phyloP scores from a whole-genome alignment of 78 protist species.

The Dictyostelium brefeldianum region DNA sequence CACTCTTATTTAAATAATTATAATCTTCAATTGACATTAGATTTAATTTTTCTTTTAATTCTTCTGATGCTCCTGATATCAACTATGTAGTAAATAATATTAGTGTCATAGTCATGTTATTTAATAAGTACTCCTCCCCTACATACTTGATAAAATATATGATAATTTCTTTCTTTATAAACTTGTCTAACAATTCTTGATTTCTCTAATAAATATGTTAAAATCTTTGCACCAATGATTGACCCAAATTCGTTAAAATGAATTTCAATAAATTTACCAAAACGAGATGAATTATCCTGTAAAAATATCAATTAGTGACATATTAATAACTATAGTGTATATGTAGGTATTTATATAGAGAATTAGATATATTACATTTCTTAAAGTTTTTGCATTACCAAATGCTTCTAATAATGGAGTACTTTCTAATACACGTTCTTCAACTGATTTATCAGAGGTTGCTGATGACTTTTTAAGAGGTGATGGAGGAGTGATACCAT shows the following conservation, averaged over 20 bases:
- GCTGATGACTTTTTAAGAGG: slow-evolving; percentile 28
- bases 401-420: slow-evolving; percentile 96
- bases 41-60: slow-evolving; percentile 42
- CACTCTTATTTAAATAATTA: slow-evolving; percentile 67
- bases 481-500: slow-evolving; percentile 24
- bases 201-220: slow-evolving; percentile 91
- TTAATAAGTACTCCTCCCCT: neutral
- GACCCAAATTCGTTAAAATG: slow-evolving; percentile 81
- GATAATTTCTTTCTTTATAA: slow-evolving; percentile 92
- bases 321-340: neutral
- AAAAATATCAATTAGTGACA: neutral
- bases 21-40: slow-evolving; percentile 47
- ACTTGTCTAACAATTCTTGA: slow-evolving; percentile 90
- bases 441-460: slow-evolving; percentile 53
- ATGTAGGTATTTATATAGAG: slow-evolving; percentile 86
- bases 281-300: slow-evolving; percentile 80
- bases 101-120: neutral
- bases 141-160: slow-evolving; percentile 88
- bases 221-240: slow-evolving; percentile 89
- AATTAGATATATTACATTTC: slow-evolving; percentile 84
- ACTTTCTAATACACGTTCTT: slow-evolving; percentile 77
- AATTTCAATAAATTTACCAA: slow-evolving; percentile 94
- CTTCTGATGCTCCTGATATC: slow-evolving; percentile 54
- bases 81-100: too few relatives aligned
- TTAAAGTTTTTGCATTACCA: slow-evolving; percentile 96